phyloP scores from a whole-genome alignment of 2,329 filamentous ascomycete genomes.

The Sporothrix schenckii region DNA sequence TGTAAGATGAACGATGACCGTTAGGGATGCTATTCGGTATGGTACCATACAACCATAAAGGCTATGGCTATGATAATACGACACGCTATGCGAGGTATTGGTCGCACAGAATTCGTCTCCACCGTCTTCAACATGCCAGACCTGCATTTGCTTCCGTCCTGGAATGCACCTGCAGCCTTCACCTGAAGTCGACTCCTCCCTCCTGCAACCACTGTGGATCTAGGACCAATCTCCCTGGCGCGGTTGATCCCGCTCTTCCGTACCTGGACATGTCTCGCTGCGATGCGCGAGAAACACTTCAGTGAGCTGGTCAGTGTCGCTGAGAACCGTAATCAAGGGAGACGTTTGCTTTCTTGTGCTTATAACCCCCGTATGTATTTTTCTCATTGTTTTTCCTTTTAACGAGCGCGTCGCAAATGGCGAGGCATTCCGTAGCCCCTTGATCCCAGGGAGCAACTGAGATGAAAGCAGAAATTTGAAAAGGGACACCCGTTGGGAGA shows the following conservation, averaged over 20 bases:
- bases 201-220: slow-evolving; percentile 27
- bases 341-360: slow-evolving; percentile 13
- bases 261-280: not conserved
- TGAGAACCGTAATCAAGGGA: not conserved
- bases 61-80: not conserved
- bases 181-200: not conserved
- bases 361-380: not conserved
- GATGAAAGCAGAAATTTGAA: not conserved
- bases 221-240: slow-evolving; percentile 12
- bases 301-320: too few relatives aligned
- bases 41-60: not conserved
- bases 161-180: slow-evolving; percentile 7
- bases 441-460: not conserved
- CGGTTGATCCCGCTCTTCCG: slow-evolving; percentile 25
- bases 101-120: not conserved
- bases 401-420: not conserved
- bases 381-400: too few relatives aligned
- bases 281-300: too few relatives aligned
- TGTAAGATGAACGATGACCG: not conserved
- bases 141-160: not conserved
- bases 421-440: not conserved
- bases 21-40: not conserved
- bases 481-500: not conserved
- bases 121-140: slow-evolving; percentile 4
- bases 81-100: not conserved